Evolutionary conservation across 2,329 filamentous ascomycete species (phyloP).

Genomic region (Stromatinia cepivora): DNA sequence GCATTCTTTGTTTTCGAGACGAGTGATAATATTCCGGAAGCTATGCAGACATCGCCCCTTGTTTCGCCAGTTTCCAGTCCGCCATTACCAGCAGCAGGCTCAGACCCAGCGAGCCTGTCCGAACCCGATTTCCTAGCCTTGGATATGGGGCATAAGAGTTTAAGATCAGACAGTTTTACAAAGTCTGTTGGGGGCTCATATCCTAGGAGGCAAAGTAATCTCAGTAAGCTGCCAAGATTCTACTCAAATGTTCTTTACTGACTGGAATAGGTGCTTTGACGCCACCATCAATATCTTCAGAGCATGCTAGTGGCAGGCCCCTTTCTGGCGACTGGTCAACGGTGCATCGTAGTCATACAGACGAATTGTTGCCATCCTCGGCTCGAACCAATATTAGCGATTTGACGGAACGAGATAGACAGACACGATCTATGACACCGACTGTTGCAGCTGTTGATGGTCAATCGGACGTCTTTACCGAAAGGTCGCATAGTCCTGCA

Average conservation of each 20-base stretch:
- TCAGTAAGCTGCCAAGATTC: constrained; percentile 34
- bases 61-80: constrained; percentile 89
- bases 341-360: constrained; percentile 51
- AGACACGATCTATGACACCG: constrained; percentile 45
- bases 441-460: constrained; percentile 37
- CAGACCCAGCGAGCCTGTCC: constrained; percentile 51
- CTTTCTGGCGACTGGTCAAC: constrained; percentile 54
- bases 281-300: constrained; percentile 55
- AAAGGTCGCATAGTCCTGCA: constrained; percentile 75
- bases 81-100: constrained; percentile 54
- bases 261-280: constrained; percentile 44
- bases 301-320: constrained; percentile 49
- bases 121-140: constrained; percentile 72
- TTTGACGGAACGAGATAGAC: constrained; percentile 41
- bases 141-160: constrained; percentile 45
- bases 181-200: constrained; percentile 51
- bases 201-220: constrained; percentile 39
- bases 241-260: neutral
- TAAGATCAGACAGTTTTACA: constrained; percentile 42
- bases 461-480: constrained; percentile 42
- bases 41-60: constrained; percentile 89
- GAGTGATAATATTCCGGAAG: constrained; percentile 84
- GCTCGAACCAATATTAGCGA: constrained; percentile 43
- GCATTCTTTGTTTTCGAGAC: constrained; percentile 99
- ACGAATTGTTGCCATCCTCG: constrained; percentile 54